Evolutionary conservation across 495 filamentous ascomycete species (phyloP).

Genomic region (Podospora didyma): DNA sequence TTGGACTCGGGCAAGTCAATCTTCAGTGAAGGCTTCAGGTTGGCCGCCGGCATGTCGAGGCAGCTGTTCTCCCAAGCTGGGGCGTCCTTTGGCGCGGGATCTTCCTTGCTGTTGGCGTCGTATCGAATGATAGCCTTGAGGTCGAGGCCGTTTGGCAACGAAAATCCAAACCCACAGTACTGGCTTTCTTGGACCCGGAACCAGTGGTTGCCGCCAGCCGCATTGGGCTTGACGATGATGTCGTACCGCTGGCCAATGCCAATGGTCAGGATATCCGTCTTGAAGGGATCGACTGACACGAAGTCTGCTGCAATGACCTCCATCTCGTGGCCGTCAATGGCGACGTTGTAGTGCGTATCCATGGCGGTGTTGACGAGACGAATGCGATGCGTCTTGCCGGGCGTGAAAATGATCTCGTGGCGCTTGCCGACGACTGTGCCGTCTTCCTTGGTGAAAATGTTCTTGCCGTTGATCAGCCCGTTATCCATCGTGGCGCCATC

Average conservation of each 20-base stretch:
- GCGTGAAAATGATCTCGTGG: neutral
- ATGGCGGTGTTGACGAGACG: slow-evolving; percentile 45
- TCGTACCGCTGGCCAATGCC: slow-evolving; percentile 65
- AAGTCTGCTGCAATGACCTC: slow-evolving; percentile 45
- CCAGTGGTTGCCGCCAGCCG: slow-evolving; percentile 51
- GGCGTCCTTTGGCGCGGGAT: slow-evolving; percentile 2
- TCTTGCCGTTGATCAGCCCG: slow-evolving; percentile 30
- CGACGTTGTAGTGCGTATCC: slow-evolving; percentile 11
- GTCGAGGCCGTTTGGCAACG: neutral
- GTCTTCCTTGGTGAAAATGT: slow-evolving; percentile 1
- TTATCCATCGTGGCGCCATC: slow-evolving; percentile 18
- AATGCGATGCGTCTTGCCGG: slow-evolving; percentile 33
- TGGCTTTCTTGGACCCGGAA: slow-evolving; percentile 20
- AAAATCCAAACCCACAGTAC: too few species aligned
- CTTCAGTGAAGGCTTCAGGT: slow-evolving; percentile 1
- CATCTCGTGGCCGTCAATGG: slow-evolving; percentile 45
- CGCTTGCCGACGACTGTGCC: neutral
- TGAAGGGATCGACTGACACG: slow-evolving; percentile 45
- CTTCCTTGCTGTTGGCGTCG: neutral
- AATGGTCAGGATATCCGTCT: slow-evolving; percentile 44
- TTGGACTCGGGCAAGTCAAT: neutral
- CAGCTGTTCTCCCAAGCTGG: slow-evolving; percentile 6
- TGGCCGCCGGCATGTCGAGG: slow-evolving; percentile 8
- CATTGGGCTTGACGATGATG: slow-evolving; percentile 57
- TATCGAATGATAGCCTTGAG: slow-evolving; percentile 20